phyloP scores from a whole-genome alignment of 345 rosid species.

The Anacardium occidentale region DNA sequence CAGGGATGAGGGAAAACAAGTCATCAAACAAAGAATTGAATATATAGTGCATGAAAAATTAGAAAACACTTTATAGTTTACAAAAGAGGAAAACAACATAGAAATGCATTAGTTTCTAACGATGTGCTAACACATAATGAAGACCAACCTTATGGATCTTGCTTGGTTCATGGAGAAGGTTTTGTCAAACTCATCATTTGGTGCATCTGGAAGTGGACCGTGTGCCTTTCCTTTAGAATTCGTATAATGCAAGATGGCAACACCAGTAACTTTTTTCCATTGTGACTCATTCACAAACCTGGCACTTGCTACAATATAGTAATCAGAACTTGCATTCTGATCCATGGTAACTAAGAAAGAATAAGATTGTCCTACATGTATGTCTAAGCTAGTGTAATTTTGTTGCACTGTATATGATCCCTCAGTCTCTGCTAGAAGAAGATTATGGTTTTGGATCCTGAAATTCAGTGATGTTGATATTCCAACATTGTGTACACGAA shows the following conservation, averaged over 20 bases:
- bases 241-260: constrained; percentile 81
- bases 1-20: neutral
- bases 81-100: neutral
- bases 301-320: constrained; percentile 98
- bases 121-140: neutral
- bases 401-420: constrained; percentile 98
- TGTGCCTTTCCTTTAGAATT: constrained; percentile 93
- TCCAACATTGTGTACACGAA: constrained; percentile 94
- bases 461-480: constrained; percentile 87
- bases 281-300: constrained; percentile 79
- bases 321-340: constrained; percentile 94
- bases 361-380: constrained; percentile 91
- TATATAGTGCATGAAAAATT: neutral
- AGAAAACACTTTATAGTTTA: neutral
- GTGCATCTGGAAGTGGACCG: constrained; percentile 85
- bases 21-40: neutral
- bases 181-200: constrained; percentile 80
- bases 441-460: constrained; percentile 92
- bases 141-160: constrained; percentile 86
- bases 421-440: constrained; percentile 83
- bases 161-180: constrained; percentile 99
- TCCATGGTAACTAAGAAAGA: constrained; percentile 92
- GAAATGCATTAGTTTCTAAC: neutral
- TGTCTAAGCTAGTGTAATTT: constrained; percentile 95
- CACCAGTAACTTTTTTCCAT: constrained; percentile 96